Percentiles rank a stretch among this genome's conserved stretches.
Evolutionary conservation across 2,329 filamentous ascomycete genomes (phyloP).

Genomic region (Blastomyces silverae): DNA sequence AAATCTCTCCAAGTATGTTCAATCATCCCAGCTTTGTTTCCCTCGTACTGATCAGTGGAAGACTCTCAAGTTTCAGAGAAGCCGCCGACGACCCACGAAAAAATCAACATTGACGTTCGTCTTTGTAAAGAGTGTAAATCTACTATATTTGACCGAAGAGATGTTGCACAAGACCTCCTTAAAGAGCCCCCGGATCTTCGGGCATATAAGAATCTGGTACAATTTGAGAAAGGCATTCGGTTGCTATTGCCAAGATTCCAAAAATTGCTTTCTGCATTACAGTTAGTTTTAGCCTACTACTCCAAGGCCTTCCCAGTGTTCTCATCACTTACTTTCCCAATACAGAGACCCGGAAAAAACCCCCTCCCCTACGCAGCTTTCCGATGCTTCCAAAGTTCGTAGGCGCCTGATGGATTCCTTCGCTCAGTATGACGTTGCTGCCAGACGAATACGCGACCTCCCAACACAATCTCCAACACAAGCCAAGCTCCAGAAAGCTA

Average conservation of each 20-base stretch:
- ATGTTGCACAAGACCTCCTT: conserved; percentile 65
- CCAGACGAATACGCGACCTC: conserved; percentile 72
- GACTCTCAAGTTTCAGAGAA: conserved; percentile 23
- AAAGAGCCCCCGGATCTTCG: conserved; percentile 67
- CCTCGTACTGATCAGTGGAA: background rate
- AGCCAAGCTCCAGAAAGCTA: conserved; percentile 66
- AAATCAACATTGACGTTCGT: conserved; percentile 70
- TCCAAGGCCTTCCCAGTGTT: background rate
- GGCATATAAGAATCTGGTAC: conserved; percentile 72
- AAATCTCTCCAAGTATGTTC: conserved; percentile 60
- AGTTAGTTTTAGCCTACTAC: conserved; percentile 40
- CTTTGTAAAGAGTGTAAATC: conserved; percentile 86
- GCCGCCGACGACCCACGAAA: conserved; percentile 34
- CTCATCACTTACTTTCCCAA: conserved; percentile 17
- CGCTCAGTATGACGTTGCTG: conserved; percentile 75
- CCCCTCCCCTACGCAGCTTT: conserved; percentile 62
- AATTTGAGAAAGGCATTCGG: conserved; percentile 82
- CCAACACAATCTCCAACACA: conserved; percentile 67
- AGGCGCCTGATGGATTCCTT: conserved; percentile 85
- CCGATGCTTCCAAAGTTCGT: conserved; percentile 82
- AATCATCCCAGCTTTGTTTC: background rate
- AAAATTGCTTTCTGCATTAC: conserved; percentile 63
- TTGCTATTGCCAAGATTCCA: conserved; percentile 79
- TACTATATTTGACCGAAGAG: conserved; percentile 64
- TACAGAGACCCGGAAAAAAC: conserved; percentile 56